Percentiles rank a stretch among this genome's conserved stretches.
These are phyloP conservation scores for Aspergillus pseudotamarii DNA, from an alignment of 2,329 filamentous ascomycete species.

Conservation along the genomic window DNA sequence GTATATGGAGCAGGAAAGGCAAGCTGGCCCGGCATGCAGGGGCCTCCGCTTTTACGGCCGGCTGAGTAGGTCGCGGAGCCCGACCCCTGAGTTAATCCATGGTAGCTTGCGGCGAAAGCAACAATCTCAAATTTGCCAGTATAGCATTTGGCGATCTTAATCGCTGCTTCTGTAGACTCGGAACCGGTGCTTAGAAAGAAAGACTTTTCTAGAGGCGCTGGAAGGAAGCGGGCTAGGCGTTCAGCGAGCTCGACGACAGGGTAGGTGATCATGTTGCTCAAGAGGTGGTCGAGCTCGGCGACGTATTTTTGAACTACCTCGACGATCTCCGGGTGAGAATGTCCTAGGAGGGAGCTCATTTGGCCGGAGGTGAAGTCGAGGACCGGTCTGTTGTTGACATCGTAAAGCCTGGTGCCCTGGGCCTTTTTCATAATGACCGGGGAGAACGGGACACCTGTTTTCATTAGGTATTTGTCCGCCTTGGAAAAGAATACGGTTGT, in stretches of 20 bases:
- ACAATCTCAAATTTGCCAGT: conserved; percentile 69
- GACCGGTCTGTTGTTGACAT: conserved; percentile 47
- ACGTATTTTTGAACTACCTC: conserved; percentile 54
- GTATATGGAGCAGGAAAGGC: conserved; percentile 62
- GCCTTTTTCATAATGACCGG: conserved; percentile 50
- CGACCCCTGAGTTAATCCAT: conserved; percentile 62
- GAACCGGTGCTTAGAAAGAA: conserved; percentile 62
- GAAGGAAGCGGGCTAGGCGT: conserved; percentile 53
- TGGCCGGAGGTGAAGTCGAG: conserved; percentile 65
- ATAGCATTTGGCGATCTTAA: conserved; percentile 65
- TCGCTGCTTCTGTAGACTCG: conserved; percentile 64
- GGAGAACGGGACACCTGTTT: conserved; percentile 45
- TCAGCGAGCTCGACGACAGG: conserved; percentile 61
- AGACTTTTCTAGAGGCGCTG: conserved; percentile 53
- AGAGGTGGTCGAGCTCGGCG: conserved; percentile 59
- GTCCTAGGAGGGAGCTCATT: conserved; percentile 62
- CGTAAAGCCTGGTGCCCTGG: conserved; percentile 51
- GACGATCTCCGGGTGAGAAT: conserved; percentile 62
- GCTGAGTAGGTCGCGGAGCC: conserved; percentile 49
- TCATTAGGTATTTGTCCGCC: conserved; percentile 47
- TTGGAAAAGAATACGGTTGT: conserved; percentile 35
- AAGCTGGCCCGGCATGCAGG: conserved; percentile 57
- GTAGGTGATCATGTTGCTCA: conserved; percentile 60
- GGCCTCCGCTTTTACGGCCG: conserved; percentile 25
- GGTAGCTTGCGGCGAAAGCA: conserved; percentile 61